Evolutionary conservation across 345 rosid species (phyloP).

Genomic region (Luvunga scandens): DNA sequence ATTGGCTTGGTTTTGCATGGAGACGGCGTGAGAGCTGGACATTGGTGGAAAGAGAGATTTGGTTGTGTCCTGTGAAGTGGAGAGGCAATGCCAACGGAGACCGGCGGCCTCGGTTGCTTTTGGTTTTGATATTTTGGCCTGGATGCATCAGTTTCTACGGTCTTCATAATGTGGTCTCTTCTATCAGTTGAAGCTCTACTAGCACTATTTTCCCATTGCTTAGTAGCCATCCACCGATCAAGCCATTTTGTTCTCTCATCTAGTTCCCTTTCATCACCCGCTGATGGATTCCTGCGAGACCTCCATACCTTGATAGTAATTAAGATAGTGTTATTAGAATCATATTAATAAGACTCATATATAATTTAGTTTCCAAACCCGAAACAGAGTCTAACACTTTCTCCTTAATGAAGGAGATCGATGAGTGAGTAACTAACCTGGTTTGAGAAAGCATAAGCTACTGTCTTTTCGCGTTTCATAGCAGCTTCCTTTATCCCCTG

Average conservation of each 20-base stretch:
- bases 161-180: constrained; percentile 44
- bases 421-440: constrained; percentile 43
- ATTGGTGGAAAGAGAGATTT: constrained; percentile 19
- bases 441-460: constrained; percentile 65
- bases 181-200: constrained; percentile 40
- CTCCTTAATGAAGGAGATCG: too few relatives aligned
- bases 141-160: constrained; percentile 49
- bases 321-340: too few relatives aligned
- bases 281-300: constrained; percentile 50
- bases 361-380: too few relatives aligned
- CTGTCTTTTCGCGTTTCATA: constrained; percentile 56
- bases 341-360: too few relatives aligned
- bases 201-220: constrained; percentile 53
- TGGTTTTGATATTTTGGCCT: constrained; percentile 24
- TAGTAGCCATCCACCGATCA: constrained; percentile 79
- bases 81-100: constrained; percentile 23
- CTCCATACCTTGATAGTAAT: constrained; percentile 51
- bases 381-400: too few relatives aligned
- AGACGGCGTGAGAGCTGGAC: constrained; percentile 56
- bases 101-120: constrained; percentile 13
- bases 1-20: constrained; percentile 52
- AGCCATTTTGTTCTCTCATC: constrained; percentile 72
- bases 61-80: constrained; percentile 28
- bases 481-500: constrained; percentile 56
- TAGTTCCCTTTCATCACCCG: constrained; percentile 49